Percentiles rank a stretch among this genome's conserved stretches.
phyloP scores from a whole-genome alignment of 306 rosid species.

The Lupinus albus region DNA sequence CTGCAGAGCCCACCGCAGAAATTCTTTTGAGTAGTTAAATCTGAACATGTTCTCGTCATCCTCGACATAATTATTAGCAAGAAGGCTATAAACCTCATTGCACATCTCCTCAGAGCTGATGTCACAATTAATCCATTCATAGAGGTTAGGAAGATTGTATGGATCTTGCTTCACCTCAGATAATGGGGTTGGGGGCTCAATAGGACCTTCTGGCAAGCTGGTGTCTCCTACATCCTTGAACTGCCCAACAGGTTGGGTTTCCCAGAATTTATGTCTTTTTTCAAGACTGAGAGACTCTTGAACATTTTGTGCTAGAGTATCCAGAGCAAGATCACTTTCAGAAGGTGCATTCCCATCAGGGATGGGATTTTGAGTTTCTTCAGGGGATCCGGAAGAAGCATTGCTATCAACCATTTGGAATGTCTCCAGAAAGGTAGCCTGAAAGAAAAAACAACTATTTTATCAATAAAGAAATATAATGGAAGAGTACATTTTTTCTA shows the following conservation, averaged over 20 bases:
- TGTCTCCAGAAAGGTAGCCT: constrained; percentile 11
- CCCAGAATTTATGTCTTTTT: constrained; percentile 70
- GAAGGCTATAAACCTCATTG: constrained; percentile 64
- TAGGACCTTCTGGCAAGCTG: constrained; percentile 66
- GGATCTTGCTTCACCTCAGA: constrained; percentile 75
- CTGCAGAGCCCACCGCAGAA: constrained; percentile 71
- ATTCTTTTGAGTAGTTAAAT: constrained; percentile 76
- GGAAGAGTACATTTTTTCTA: background rate
- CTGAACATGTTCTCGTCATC: constrained; percentile 81
- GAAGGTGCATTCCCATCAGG: constrained; percentile 54
- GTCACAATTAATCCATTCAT: constrained; percentile 76
- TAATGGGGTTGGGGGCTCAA: constrained; percentile 62
- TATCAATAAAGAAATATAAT: background rate
- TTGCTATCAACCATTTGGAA: constrained; percentile 55
- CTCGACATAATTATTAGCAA: constrained; percentile 72
- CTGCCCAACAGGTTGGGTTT: constrained; percentile 78
- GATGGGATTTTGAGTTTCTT: constrained; percentile 50
- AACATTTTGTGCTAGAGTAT: constrained; percentile 45
- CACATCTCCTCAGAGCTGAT: constrained; percentile 60
- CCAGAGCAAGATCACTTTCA: constrained; percentile 44
- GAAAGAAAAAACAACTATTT: constrained; percentile 15
- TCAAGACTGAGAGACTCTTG: constrained; percentile 62
- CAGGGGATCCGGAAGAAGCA: constrained; percentile 47
- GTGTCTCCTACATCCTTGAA: constrained; percentile 62
- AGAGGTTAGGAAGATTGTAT: constrained; percentile 65